Percentiles rank a stretch among this genome's conserved stretches.
phyloP scores from a whole-genome alignment of 768 basidiomycete genomes.

The Leccinum variicolor region DNA sequence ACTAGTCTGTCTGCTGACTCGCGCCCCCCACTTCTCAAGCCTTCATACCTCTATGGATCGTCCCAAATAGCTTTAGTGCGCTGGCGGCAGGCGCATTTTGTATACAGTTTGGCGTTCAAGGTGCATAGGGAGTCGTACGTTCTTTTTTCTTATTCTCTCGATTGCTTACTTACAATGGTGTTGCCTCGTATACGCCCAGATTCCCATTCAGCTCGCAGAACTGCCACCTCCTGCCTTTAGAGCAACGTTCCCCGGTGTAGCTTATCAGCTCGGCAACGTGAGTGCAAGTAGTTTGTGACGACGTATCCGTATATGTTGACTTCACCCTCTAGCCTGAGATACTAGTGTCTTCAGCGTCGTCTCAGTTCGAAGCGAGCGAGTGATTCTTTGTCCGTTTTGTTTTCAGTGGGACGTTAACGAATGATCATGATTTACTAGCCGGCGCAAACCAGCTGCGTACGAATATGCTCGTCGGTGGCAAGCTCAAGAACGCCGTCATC shows the following conservation, averaged over 20 bases:
- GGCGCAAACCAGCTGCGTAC: slow-evolving; percentile 57
- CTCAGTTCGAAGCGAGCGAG: slow-evolving; percentile 43
- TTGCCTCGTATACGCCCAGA: slow-evolving; percentile 24
- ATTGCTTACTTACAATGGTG: neutral
- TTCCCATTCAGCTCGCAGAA: slow-evolving; percentile 80
- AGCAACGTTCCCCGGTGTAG: slow-evolving; percentile 82
- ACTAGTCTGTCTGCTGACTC: neutral
- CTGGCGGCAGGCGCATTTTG: slow-evolving; percentile 85
- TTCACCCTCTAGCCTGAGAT: slow-evolving; percentile 29
- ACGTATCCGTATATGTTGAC: neutral
- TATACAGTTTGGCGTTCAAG: slow-evolving; percentile 84
- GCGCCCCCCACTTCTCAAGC: slow-evolving; percentile 12
- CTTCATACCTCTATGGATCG: slow-evolving; percentile 80
- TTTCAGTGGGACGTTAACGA: neutral
- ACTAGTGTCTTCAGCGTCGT: slow-evolving; percentile 70
- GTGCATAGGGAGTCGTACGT: slow-evolving; percentile 84
- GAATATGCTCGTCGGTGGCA: slow-evolving; percentile 41
- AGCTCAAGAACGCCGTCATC: slow-evolving; percentile 52
- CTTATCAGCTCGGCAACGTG: slow-evolving; percentile 79
- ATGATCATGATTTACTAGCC: slow-evolving; percentile 35
- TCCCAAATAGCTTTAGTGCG: slow-evolving; percentile 62
- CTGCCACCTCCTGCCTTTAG: slow-evolving; percentile 87
- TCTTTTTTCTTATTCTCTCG: neutral
- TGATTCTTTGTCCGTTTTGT: neutral
- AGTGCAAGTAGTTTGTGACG: neutral